These are phyloP conservation scores for Tolypocladium inflatum DNA, from an alignment of 2,329 filamentous ascomycete species.

Conservation along the genomic window DNA sequence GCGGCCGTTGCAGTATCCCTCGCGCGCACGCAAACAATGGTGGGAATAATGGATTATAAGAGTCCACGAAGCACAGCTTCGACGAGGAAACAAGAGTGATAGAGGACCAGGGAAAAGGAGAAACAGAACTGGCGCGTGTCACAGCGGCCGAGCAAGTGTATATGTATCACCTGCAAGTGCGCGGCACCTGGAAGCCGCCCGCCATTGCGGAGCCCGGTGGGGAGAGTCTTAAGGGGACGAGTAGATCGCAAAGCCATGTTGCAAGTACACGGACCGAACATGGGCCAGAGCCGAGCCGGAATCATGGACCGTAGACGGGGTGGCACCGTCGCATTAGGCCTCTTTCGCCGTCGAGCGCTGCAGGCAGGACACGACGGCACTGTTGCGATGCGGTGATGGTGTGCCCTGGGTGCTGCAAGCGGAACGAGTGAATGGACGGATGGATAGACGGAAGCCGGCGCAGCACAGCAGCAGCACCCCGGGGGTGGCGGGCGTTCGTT, in stretches of 20 bases:
- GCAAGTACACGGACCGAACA: not conserved
- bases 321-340: not conserved
- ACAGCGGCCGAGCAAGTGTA: not conserved
- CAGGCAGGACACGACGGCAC: not conserved
- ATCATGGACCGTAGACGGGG: not conserved
- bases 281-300: not conserved
- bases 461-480: not conserved
- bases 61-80: not conserved
- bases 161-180: not conserved
- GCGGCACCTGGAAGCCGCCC: not conserved
- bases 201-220: conserved; percentile 1
- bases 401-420: not conserved
- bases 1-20: not conserved
- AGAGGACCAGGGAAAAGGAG: not conserved
- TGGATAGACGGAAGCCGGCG: not conserved
- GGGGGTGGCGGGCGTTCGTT: not conserved
- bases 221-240: not conserved
- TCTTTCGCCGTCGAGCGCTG: not conserved
- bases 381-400: not conserved
- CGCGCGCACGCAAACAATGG: not conserved
- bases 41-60: not conserved
- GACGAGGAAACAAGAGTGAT: not conserved
- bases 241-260: not conserved
- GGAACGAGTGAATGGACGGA: not conserved
- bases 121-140: not conserved